phyloP scores from a whole-genome alignment of 805 yeast species.

The Candida schatavii region DNA sequence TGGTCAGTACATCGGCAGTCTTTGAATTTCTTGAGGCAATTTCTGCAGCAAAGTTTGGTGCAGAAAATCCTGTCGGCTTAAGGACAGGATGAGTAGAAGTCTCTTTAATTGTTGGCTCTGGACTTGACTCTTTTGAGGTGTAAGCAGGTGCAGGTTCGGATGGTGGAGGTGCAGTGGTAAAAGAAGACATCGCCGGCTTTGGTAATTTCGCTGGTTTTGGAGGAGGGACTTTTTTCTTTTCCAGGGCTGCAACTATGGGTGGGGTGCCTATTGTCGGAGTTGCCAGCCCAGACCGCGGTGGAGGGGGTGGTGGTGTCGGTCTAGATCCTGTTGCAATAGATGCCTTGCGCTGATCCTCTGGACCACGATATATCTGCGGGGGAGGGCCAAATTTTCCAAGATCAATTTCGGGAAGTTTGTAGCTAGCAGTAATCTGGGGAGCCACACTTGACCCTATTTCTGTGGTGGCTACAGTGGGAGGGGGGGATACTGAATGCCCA shows the following conservation, averaged over 20 bases:
- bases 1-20: too few species aligned
- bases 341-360: neutral
- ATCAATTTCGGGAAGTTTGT: neutral
- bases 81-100: too few species aligned
- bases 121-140: too few species aligned
- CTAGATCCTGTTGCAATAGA: slow-evolving; percentile 4
- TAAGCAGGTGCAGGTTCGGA: slow-evolving; percentile 12
- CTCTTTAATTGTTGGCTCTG: too few species aligned
- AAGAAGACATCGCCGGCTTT: slow-evolving; percentile 12
- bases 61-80: too few species aligned
- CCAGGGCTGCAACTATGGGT: slow-evolving; percentile 23
- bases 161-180: slow-evolving; percentile 20
- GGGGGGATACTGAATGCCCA: neutral
- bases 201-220: slow-evolving; percentile 38
- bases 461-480: slow-evolving; percentile 1
- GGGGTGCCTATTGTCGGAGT: neutral
- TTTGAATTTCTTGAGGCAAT: slow-evolving; percentile 17
- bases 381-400: slow-evolving; percentile 3
- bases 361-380: slow-evolving; percentile 8
- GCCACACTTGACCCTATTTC: slow-evolving; percentile 1
- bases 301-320: slow-evolving; percentile 5
- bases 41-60: slow-evolving; percentile 30
- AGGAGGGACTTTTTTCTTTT: slow-evolving; percentile 39
- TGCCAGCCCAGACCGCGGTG: slow-evolving; percentile 1
- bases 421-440: slow-evolving; percentile 2